These are phyloP conservation scores for Fusarium pseudograminearum DNA, from an alignment of 2,329 filamentous ascomycete species.

Conservation along the genomic window DNA sequence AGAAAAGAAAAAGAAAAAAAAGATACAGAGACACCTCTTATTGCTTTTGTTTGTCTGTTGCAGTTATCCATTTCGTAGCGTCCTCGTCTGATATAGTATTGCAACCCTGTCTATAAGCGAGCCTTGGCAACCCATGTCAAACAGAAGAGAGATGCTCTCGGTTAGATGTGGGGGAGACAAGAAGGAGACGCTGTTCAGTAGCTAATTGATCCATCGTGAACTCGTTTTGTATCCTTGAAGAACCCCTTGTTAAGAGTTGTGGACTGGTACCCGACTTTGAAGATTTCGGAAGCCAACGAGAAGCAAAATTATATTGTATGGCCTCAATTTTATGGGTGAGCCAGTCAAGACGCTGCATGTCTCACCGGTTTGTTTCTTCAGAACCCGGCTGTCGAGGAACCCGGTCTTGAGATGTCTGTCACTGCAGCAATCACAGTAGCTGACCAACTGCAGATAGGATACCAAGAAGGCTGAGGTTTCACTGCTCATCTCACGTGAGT, in stretches of 20 bases:
- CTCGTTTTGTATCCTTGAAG: not conserved
- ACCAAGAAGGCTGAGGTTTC: not conserved
- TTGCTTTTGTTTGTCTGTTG: not conserved
- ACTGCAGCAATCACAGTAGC: not conserved
- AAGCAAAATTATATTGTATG: not conserved
- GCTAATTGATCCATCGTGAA: not conserved
- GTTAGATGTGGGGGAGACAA: not conserved
- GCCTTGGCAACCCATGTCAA: not conserved
- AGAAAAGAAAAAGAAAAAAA: slow-evolving; percentile 2
- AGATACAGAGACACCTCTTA: not conserved
- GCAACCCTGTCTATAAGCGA: not conserved
- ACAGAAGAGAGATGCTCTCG: not conserved
- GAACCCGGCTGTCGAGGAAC: not conserved
- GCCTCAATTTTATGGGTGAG: not conserved
- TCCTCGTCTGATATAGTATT: not conserved
- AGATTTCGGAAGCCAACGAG: not conserved
- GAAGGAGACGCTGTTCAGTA: not conserved
- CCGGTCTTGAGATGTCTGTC: not conserved
- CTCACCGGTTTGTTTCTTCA: slow-evolving; percentile 4
- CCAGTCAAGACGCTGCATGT: not conserved
- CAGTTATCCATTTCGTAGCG: not conserved
- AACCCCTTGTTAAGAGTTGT: not conserved
- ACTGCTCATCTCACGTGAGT: not conserved
- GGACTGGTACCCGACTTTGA: not conserved
- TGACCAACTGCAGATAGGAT: not conserved